These are phyloP conservation scores for Toxicodendron radicans DNA, from an alignment of 345 rosid genomes.

Conservation along the genomic window DNA sequence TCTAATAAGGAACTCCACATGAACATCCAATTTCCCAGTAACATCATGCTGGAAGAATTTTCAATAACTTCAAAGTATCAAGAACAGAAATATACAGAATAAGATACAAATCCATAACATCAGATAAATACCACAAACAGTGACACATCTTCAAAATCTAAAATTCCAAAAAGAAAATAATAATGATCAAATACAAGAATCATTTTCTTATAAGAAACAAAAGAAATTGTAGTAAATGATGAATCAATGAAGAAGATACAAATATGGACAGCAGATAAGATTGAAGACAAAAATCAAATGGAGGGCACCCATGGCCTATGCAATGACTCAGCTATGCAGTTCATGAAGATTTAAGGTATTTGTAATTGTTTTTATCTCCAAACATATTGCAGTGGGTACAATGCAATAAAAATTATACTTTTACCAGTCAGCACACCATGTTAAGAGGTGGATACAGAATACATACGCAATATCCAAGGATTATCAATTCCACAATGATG, in stretches of 20 bases:
- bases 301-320: background rate
- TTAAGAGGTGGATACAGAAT: background rate
- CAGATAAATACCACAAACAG: background rate
- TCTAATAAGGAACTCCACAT: no score
- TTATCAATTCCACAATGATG: background rate
- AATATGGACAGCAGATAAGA: background rate
- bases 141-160: background rate
- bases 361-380: background rate
- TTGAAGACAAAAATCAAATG: background rate
- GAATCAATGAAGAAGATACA: background rate
- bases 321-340: background rate
- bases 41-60: no score
- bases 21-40: no score
- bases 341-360: background rate
- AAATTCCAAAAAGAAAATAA: no score
- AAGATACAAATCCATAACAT: background rate
- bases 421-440: no score
- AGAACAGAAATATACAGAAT: no score
- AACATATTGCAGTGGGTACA: background rate
- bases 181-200: no score
- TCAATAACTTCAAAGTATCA: no score
- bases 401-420: no score
- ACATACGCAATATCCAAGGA: background rate
- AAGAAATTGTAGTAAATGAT: no score
- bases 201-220: no score